Base-by-base conservation (phyloP, 2,329 filamentous ascomycete species). In the Catunica adiposa region DNA sequence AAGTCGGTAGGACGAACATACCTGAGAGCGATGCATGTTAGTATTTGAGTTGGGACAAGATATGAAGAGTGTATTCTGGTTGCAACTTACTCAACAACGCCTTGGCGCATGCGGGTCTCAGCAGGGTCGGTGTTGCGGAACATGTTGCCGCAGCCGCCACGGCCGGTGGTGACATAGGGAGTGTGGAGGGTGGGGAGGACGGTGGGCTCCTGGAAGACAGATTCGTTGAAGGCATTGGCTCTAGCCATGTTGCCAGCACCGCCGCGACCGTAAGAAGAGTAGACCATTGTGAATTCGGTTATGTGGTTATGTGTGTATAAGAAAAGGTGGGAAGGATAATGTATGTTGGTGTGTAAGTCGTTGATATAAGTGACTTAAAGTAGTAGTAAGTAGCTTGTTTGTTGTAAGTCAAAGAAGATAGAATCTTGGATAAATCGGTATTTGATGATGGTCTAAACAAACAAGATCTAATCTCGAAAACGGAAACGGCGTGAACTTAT, bases 111-210 rank as follows among this genome's bases (percentile, higher is more conserved):
- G 60, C 89, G 83, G 37, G 89, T 87, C 65, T 86, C 80, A 44
- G 74, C 70, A 2, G 83, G 80, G 62, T 92, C 83, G 60, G 79
- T 80, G 65, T 83, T 82, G 62, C 70, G 73, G 51, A 84, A 81
- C 84, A 95, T 94, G 72, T 94, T 95, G 59, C 89, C 89, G 3
- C 79, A 82, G 59, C 89, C 89, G 56, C 89, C 89, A 53, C 89
- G 85, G 56, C 89, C 89, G 2, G 89, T 96, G 20, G 89, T 95
- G 65, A 90, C 89, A 61, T 86, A 74, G n/a, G 84, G 71, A 50
- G 78, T 78, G 71, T 94, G 95, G 65, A 97, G 79, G 11, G 80
- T 84, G 1, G 89, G 89, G 1, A 89, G 95, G 63, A 83, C 72
- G 60, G 94, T 79, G 64, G 90, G 85, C 57, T 77, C 69, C 60